These are phyloP conservation scores for Fusarium caatingaense DNA, from an alignment of 2,329 filamentous ascomycete species.

Conservation along the genomic window DNA sequence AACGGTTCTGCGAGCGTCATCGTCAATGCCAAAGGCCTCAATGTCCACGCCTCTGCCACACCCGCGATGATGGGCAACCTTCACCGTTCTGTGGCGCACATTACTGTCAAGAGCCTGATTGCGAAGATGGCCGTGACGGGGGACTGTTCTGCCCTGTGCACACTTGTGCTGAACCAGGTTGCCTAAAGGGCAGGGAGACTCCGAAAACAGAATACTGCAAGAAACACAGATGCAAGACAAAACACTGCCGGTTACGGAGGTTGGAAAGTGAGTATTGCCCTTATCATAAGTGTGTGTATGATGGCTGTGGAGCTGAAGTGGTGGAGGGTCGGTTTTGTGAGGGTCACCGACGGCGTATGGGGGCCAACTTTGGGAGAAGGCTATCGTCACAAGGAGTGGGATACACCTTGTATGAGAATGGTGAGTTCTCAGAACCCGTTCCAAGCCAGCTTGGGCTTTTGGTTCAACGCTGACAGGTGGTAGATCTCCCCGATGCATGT, in stretches of 20 bases:
- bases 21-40: conserved; percentile 39
- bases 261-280: conserved; percentile 40
- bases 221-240: conserved; percentile 43
- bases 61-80: conserved; percentile 41
- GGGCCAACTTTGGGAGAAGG: conserved; percentile 18
- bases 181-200: conserved; percentile 30
- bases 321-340: conserved; percentile 39
- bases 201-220: conserved; percentile 38
- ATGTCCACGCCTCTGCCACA: conserved; percentile 45
- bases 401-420: conserved; percentile 37
- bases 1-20: conserved; percentile 48
- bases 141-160: conserved; percentile 44
- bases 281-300: conserved; percentile 45
- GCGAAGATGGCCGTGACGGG: conserved; percentile 39
- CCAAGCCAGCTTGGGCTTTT: not conserved
- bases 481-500: conserved; percentile 17
- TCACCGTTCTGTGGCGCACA: conserved; percentile 47
- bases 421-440: conserved; percentile 34
- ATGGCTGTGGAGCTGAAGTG: conserved; percentile 43
- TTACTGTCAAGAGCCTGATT: conserved; percentile 46
- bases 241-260: conserved; percentile 39
- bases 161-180: conserved; percentile 45
- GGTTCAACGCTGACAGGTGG: conserved; percentile 8
- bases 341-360: conserved; percentile 32
- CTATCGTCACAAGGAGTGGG: conserved; percentile 22